Conservation (phyloP, 495 filamentous ascomycete genomes). For the Aspergillus saccharolyticus region DNA sequence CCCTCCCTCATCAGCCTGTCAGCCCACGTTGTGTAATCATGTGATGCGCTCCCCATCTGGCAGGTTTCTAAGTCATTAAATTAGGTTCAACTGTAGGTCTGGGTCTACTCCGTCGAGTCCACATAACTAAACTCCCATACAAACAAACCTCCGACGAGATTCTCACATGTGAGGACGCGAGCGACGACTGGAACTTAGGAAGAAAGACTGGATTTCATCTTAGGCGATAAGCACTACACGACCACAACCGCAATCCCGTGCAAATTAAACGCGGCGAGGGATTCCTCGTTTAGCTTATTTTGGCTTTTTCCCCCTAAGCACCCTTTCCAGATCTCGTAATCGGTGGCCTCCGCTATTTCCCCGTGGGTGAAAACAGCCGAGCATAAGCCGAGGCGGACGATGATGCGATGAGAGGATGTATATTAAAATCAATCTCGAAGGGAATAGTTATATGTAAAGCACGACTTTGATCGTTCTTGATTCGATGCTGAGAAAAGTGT, state of each 20-base stretch:
- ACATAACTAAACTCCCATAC: too few species aligned
- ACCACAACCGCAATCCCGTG: neutral
- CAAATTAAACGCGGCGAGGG: neutral
- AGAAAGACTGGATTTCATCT: conserved; percentile 5
- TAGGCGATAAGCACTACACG: neutral
- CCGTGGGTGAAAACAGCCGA: neutral
- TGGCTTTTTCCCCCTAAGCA: neutral
- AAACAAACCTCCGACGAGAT: neutral
- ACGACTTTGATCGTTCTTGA: too few species aligned
- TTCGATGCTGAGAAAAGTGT: too few species aligned
- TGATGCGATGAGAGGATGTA: too few species aligned
- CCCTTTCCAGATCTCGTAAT: neutral
- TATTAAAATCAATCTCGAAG: too few species aligned
- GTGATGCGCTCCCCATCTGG: conserved; percentile 19
- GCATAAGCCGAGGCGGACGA: neutral
- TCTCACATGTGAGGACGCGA: neutral
- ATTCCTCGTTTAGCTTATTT: neutral
- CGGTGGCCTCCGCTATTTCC: neutral
- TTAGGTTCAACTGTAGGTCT: too few species aligned
- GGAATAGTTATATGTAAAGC: too few species aligned
- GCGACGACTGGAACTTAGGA: conserved; percentile 16
- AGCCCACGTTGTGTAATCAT: conserved; percentile 21
- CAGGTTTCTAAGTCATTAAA: conserved; percentile 11
- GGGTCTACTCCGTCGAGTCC: too few species aligned
- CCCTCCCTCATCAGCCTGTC: conserved; percentile 4